Percentiles rank a stretch among this genome's conserved stretches.
Conservation (phyloP, 73 alveolate species). For the Urostyla sp. region DNA sequence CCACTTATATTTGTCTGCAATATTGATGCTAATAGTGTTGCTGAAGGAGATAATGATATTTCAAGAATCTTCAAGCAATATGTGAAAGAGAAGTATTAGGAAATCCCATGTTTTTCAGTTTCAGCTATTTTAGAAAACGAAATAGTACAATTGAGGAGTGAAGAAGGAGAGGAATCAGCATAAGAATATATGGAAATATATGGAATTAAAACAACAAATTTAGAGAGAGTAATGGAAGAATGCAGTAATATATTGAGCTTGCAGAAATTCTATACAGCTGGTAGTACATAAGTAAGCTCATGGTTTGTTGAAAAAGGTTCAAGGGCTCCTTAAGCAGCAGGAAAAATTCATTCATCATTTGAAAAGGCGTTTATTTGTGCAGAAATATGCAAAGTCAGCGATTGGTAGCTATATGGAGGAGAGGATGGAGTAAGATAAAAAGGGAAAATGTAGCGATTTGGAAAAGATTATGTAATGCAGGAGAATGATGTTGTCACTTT, state of each 20-base stretch:
- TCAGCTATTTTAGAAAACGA: conserved; percentile 64
- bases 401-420: conserved; percentile 54
- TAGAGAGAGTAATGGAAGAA: conserved; percentile 28
- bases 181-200: conserved; percentile 63
- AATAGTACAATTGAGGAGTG: conserved; percentile 54
- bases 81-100: conserved; percentile 49
- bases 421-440: conserved; percentile 53
- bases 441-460: conserved; percentile 32
- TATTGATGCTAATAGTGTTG: conserved; percentile 53
- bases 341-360: conserved; percentile 68
- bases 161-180: conserved; percentile 57
- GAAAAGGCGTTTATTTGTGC: conserved; percentile 68
- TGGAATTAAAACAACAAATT: conserved; percentile 42
- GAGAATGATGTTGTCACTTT: conserved; percentile 64
- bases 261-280: conserved; percentile 73
- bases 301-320: conserved; percentile 70
- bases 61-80: conserved; percentile 48
- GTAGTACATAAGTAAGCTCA: conserved; percentile 60
- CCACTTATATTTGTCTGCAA: conserved; percentile 70
- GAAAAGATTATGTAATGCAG: conserved; percentile 68
- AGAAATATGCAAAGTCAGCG: conserved; percentile 66
- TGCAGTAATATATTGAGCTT: conserved; percentile 54
- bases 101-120: conserved; percentile 38
- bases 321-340: conserved; percentile 76
- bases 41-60: conserved; percentile 50